A percentile compares a stretch with the other conserved stretches of the same genome.
These are phyloP conservation scores for Tetratostichococcus sp. DNA, from an alignment of 139 green algal genomes.

Conservation along the genomic window DNA sequence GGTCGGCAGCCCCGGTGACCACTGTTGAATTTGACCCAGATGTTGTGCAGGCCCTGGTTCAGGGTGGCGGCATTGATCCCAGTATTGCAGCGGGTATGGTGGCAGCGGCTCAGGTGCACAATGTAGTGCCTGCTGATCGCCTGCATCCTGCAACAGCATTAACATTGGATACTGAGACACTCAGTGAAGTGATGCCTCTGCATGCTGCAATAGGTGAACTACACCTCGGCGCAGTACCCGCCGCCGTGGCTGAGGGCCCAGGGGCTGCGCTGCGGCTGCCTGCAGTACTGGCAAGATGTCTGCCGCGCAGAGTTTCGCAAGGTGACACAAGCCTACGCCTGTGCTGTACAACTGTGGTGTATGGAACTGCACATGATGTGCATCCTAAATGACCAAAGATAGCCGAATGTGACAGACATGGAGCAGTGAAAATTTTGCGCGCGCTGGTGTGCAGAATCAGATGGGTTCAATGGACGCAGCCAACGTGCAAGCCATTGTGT, in stretches of 20 bases:
- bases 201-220: background rate
- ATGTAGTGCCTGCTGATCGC: no score
- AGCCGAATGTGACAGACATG: no score
- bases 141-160: no score
- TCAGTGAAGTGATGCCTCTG: no score
- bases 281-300: background rate
- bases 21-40: no score
- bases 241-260: background rate
- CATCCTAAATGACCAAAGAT: no score
- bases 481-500: constrained; percentile 5
- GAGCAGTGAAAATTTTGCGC: no score
- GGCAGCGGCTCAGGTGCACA: background rate
- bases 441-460: background rate
- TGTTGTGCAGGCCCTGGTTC: background rate
- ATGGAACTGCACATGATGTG: no score
- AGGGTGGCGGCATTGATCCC: background rate
- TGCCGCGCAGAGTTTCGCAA: constrained; percentile 18
- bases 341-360: no score
- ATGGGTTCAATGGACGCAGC: constrained; percentile 8
- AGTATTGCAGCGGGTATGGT: background rate
- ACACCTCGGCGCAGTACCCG: constrained; percentile 1
- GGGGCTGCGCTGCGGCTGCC: constrained; percentile 11
- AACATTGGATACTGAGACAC: no score
- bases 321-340: no score
- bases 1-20: no score